These are phyloP conservation scores for Ogataea ganodermae DNA, from an alignment of 805 yeast genomes.

Conservation along the genomic window DNA sequence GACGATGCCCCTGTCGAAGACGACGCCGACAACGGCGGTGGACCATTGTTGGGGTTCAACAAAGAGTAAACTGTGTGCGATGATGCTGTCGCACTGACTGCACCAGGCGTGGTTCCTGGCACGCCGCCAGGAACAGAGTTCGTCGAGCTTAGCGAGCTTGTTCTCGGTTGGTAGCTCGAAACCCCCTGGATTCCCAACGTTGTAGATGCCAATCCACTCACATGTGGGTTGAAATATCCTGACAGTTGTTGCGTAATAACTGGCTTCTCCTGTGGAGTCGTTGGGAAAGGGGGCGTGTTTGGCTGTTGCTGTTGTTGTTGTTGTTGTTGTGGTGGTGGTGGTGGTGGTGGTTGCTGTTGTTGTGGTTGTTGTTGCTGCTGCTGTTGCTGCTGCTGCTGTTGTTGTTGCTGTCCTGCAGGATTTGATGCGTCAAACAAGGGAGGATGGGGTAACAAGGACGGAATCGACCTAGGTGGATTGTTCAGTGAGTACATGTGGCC, in stretches of 20 bases:
- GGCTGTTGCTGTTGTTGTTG: neutral
- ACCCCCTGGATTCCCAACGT: neutral
- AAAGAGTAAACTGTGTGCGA: conserved; percentile 26
- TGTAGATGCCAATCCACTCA: neutral
- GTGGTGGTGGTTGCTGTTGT: neutral
- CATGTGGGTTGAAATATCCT: conserved; percentile 12
- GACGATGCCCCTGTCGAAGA: conserved; percentile 2
- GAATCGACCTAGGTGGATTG: conserved; percentile 34
- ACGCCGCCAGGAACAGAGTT: conserved; percentile 5
- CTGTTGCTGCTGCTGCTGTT: conserved; percentile 13
- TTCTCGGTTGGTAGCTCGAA: conserved; percentile 12
- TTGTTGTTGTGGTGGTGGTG: neutral
- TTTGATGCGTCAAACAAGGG: neutral
- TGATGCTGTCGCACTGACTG: conserved; percentile 4
- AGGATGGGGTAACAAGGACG: conserved; percentile 11
- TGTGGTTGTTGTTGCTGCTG: conserved; percentile 9
- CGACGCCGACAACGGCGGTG: conserved; percentile 2
- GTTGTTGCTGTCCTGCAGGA: neutral
- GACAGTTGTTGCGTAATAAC: conserved; percentile 7
- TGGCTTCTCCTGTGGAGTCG: conserved; percentile 11
- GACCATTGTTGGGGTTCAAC: conserved; percentile 21
- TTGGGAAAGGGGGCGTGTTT: neutral
- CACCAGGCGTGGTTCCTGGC: neutral
- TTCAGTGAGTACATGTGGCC: conserved; percentile 25
- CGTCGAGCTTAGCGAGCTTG: conserved; percentile 18